Percentiles rank a stretch among this genome's conserved stretches.
phyloP scores from a whole-genome alignment of 805 yeast genomes.

The Myxozyma neotropica region DNA sequence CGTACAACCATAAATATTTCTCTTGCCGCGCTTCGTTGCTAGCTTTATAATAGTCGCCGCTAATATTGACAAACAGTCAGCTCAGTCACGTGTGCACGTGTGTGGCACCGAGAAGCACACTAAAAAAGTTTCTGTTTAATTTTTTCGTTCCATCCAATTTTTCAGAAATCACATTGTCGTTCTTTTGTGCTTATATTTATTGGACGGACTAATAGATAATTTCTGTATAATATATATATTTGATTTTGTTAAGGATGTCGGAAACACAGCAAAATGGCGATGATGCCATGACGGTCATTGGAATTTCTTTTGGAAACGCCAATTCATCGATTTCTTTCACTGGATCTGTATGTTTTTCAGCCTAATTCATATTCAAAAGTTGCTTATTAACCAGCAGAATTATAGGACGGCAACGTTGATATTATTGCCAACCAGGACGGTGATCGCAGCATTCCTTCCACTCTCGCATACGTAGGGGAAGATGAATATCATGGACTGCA shows the following conservation, averaged over 20 bases:
- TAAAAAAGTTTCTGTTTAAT: neutral
- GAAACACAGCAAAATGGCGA: conserved; percentile 7
- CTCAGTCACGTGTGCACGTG: neutral
- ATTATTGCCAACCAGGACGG: conserved; percentile 99
- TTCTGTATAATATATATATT: neutral
- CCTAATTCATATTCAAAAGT: neutral
- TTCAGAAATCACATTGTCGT: neutral
- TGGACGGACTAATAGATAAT: too few species aligned
- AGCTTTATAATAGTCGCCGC: neutral
- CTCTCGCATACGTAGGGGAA: conserved; percentile 84
- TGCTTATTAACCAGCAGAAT: neutral
- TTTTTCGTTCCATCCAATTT: neutral
- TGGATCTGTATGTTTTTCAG: conserved; percentile 12
- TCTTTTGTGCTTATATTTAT: neutral
- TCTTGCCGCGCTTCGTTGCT: too few species aligned
- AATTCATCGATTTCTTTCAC: conserved; percentile 92
- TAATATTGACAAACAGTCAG: too few species aligned
- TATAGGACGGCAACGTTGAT: conserved; percentile 86
- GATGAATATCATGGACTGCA: conserved; percentile 98
- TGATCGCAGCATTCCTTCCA: conserved; percentile 94
- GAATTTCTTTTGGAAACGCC: conserved; percentile 95
- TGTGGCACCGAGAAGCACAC: neutral
- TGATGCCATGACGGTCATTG: conserved; percentile 63
- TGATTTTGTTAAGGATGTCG: neutral
- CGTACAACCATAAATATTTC: too few species aligned